A percentile compares a stretch with the other conserved stretches of the same genome.
Conservation (phyloP, 306 rosid genomes). For the Ormosia emarginata region DNA sequence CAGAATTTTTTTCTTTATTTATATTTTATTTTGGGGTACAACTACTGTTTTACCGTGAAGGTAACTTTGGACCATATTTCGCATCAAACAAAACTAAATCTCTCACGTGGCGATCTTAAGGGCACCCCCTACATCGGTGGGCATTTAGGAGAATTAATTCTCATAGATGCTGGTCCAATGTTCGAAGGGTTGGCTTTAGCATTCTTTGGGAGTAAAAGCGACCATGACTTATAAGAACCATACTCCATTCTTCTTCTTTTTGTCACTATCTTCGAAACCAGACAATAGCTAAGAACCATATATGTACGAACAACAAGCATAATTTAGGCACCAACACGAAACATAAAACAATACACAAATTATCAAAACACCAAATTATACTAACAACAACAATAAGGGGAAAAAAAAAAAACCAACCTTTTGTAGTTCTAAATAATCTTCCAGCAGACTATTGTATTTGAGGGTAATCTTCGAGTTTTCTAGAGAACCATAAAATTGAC, state of each 20-base stretch:
- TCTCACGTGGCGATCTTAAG: not conserved
- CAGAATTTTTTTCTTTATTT: not conserved
- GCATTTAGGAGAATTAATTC: not conserved
- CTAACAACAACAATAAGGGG: not conserved
- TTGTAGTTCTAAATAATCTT: slow-evolving; percentile 46
- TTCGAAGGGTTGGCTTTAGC: not conserved
- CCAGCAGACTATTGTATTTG: slow-evolving; percentile 21
- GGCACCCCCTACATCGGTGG: not conserved
- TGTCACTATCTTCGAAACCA: not conserved
- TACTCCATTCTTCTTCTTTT: not conserved
- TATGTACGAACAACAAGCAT: not conserved
- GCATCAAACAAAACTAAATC: not conserved
- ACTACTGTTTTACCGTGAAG: not conserved
- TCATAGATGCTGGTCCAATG: not conserved
- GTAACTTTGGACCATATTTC: not conserved
- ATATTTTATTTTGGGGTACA: not conserved
- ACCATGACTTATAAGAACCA: not conserved
- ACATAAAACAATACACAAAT: not conserved
- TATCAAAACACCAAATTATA: not conserved
- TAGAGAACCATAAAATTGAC: not conserved
- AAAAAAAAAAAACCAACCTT: slow-evolving; percentile 34
- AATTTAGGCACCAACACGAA: not conserved
- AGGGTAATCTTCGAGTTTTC: slow-evolving; percentile 7
- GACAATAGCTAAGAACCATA: not conserved
- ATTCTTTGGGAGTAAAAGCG: not conserved